These are phyloP conservation scores for Lipomyces japonicus DNA, from an alignment of 805 yeast species.

Conservation along the genomic window DNA sequence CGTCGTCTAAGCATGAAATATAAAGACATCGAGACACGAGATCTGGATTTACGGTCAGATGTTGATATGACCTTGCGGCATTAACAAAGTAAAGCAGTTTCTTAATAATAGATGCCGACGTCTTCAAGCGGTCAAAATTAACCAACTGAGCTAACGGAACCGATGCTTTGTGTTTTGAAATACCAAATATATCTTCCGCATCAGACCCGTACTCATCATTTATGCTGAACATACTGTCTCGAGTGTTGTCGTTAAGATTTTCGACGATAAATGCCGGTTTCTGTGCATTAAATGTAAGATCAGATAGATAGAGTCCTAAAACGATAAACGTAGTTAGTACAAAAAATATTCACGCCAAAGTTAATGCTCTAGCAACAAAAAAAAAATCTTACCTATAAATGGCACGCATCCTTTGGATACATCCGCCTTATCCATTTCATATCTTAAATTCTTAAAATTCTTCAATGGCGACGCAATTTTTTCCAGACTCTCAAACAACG, in stretches of 20 bases:
- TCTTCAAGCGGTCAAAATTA: conserved; percentile 73
- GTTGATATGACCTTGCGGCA: conserved; percentile 67
- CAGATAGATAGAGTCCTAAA: conserved; percentile 66
- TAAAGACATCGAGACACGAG: conserved; percentile 79
- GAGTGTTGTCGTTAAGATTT: conserved; percentile 1
- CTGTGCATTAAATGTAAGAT: conserved; percentile 70
- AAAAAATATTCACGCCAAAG: not conserved
- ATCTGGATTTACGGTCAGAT: conserved; percentile 54
- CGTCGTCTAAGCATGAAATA: conserved; percentile 66
- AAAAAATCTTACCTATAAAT: conserved; percentile 51
- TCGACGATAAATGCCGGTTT: conserved; percentile 48
- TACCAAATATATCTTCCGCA: not conserved
- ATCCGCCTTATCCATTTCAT: conserved; percentile 55
- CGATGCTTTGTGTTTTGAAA: not conserved
- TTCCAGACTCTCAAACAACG: conserved; percentile 64
- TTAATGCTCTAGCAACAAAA: not conserved
- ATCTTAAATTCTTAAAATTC: conserved; percentile 66
- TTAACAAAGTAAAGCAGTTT: conserved; percentile 76
- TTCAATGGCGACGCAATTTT: conserved; percentile 67
- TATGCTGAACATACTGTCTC: conserved; percentile 24
- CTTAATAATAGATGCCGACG: conserved; percentile 72
- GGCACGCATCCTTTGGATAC: conserved; percentile 81
- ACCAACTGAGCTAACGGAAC: conserved; percentile 40
- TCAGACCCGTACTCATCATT: conserved; percentile 21
- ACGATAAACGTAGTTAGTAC: too few relatives aligned